Evolutionary conservation across 495 filamentous ascomycete species (phyloP).

Genomic region (Penicillium daleae): DNA sequence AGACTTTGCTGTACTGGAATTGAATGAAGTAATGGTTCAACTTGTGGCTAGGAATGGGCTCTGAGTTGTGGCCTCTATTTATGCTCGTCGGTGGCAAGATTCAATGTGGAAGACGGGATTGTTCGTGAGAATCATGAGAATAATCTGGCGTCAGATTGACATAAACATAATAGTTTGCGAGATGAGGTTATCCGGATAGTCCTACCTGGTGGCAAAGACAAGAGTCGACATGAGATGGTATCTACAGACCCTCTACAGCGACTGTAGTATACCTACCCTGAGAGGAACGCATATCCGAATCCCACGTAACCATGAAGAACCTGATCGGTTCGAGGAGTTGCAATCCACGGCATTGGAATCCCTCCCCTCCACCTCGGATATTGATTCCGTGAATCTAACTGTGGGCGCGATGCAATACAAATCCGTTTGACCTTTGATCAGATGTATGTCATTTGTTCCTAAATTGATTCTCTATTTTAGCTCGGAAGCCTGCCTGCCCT

Average conservation of each 20-base stretch:
- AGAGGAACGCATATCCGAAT: neutral
- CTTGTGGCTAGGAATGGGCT: neutral
- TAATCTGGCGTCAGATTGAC: slow-evolving; percentile 7
- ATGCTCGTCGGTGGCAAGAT: slow-evolving; percentile 2
- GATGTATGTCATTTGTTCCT: slow-evolving; percentile 23
- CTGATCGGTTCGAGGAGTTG: slow-evolving; percentile 12
- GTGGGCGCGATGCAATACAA: neutral
- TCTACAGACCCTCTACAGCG: neutral
- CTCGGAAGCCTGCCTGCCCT: slow-evolving; percentile 14
- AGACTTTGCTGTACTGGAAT: neutral
- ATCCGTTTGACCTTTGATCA: neutral
- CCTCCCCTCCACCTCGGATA: slow-evolving; percentile 12
- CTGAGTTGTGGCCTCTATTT: neutral
- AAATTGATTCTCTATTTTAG: slow-evolving; percentile 22
- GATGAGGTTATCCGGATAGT: neutral
- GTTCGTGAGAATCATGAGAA: neutral
- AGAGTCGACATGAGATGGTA: neutral
- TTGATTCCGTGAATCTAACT: slow-evolving; percentile 13
- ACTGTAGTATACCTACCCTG: neutral
- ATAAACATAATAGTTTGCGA: neutral
- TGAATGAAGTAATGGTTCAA: neutral
- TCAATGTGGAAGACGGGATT: neutral
- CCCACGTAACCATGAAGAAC: slow-evolving; percentile 14
- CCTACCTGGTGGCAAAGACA: neutral
- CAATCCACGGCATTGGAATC: slow-evolving; percentile 8